These are phyloP conservation scores for Aquilaria sinensis DNA, from an alignment of 345 rosid genomes.

Conservation along the genomic window DNA sequence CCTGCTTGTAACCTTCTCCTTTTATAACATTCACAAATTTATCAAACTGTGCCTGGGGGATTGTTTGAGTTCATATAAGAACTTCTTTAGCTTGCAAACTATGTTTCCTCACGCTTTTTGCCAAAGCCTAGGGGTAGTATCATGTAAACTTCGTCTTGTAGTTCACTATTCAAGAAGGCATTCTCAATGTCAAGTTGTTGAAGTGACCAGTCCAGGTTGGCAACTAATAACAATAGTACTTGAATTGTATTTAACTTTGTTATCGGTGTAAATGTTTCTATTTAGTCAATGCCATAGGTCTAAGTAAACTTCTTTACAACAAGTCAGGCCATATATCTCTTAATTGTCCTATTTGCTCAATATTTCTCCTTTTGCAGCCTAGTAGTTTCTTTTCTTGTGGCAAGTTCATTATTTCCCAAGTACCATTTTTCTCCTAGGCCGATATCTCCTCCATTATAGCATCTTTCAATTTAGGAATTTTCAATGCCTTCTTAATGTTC, in stretches of 20 bases:
- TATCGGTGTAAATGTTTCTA: too few relatives aligned
- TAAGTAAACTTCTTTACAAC: background rate
- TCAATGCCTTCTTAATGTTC: background rate
- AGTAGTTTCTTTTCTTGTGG: background rate
- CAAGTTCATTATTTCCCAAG: background rate
- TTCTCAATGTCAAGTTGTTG: too few relatives aligned
- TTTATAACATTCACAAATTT: background rate
- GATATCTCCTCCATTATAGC: background rate
- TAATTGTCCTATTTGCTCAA: background rate
- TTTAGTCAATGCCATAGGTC: background rate
- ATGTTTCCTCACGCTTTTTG: too few relatives aligned
- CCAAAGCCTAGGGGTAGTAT: too few relatives aligned
- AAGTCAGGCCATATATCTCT: background rate
- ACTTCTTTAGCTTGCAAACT: too few relatives aligned
- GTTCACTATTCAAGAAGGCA: background rate
- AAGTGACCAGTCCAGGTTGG: background rate
- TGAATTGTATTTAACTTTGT: background rate
- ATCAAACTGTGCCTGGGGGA: background rate
- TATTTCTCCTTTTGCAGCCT: background rate
- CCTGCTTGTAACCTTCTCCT: background rate
- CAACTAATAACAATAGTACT: background rate
- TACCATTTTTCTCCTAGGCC: background rate
- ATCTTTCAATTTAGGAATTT: background rate
- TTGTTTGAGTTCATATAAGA: background rate
- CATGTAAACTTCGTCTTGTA: background rate